phyloP scores from a whole-genome alignment of 1,284 basidiomycete genomes.

The Coniferiporia sulphurascens region DNA sequence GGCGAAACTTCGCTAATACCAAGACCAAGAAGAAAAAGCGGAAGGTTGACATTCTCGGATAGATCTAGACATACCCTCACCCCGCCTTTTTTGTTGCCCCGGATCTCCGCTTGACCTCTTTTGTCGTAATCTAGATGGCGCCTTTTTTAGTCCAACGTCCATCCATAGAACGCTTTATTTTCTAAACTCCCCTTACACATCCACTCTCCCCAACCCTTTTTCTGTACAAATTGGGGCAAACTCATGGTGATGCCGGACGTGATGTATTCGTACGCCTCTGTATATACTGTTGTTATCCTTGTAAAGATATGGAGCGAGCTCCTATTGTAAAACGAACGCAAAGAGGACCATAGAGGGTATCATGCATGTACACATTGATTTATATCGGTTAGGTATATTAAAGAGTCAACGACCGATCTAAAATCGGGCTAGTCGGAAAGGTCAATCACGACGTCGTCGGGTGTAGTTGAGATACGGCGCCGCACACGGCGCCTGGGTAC shows the following conservation, averaged over 20 bases:
- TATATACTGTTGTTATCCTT: not conserved
- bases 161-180: no score
- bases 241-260: not conserved
- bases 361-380: no score
- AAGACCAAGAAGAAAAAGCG: constrained; percentile 71
- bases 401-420: no score
- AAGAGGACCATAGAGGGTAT: no score
- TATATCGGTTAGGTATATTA: not conserved
- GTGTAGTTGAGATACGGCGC: constrained; percentile 29
- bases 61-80: constrained; percentile 16
- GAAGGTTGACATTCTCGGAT: constrained; percentile 65
- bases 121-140: not conserved
- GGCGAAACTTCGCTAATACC: constrained; percentile 61
- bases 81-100: not conserved
- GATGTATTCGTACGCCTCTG: not conserved
- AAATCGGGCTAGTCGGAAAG: constrained; percentile 44
- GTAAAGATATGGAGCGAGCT: not conserved
- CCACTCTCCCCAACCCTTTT: no score
- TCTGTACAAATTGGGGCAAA: no score
- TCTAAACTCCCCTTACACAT: no score
- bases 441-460: constrained; percentile 43
- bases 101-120: not conserved
- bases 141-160: no score
- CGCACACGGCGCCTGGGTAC: constrained; percentile 48
- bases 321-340: no score